These are phyloP conservation scores for Colletotrichum simmondsii DNA, from an alignment of 2,329 filamentous ascomycete species.

Conservation along the genomic window DNA sequence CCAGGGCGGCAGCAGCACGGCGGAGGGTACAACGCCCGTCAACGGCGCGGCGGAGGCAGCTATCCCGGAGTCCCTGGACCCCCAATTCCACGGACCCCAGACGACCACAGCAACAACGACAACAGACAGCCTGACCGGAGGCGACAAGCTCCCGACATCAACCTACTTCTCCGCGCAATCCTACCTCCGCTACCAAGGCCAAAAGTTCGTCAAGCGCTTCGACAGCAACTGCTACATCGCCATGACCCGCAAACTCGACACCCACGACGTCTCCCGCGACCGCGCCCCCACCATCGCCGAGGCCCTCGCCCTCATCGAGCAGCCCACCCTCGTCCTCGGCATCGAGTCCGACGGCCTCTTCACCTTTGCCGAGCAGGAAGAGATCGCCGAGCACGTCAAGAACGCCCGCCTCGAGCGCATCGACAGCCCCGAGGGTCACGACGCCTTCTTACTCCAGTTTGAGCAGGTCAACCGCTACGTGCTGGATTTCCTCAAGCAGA, in stretches of 20 bases:
- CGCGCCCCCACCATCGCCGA: slow-evolving; percentile 75
- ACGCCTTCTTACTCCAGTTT: slow-evolving; percentile 96
- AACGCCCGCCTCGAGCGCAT: slow-evolving; percentile 85
- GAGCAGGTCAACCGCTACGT: slow-evolving; percentile 95
- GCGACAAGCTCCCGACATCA: slow-evolving; percentile 65
- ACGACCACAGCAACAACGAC: slow-evolving; percentile 27
- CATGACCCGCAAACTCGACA: slow-evolving; percentile 97
- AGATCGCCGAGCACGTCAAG: slow-evolving; percentile 85
- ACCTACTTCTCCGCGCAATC: slow-evolving; percentile 99
- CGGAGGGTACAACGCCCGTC: slow-evolving; percentile 3
- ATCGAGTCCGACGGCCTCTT: slow-evolving; percentile 97
- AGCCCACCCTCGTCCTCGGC: slow-evolving; percentile 90
- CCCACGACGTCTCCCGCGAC: slow-evolving; percentile 90
- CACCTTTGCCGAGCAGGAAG: slow-evolving; percentile 95
- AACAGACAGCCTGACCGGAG: slow-evolving; percentile 55
- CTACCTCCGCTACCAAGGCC: slow-evolving; percentile 94
- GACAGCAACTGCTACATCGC: slow-evolving; percentile 99
- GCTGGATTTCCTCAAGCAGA: slow-evolving; percentile 82
- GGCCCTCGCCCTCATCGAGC: slow-evolving; percentile 83
- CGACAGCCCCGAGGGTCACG: slow-evolving; percentile 93
- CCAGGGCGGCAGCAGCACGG: slow-evolving; percentile 23
- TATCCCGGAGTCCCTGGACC: slow-evolving; percentile 56
- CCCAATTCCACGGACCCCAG: slow-evolving; percentile 77
- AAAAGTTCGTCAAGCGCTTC: slow-evolving; percentile 96
- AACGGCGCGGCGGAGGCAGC: slow-evolving; percentile 42